These are phyloP conservation scores for Fusarium brachygibbosum DNA, from an alignment of 2,329 filamentous ascomycete genomes.

Conservation along the genomic window DNA sequence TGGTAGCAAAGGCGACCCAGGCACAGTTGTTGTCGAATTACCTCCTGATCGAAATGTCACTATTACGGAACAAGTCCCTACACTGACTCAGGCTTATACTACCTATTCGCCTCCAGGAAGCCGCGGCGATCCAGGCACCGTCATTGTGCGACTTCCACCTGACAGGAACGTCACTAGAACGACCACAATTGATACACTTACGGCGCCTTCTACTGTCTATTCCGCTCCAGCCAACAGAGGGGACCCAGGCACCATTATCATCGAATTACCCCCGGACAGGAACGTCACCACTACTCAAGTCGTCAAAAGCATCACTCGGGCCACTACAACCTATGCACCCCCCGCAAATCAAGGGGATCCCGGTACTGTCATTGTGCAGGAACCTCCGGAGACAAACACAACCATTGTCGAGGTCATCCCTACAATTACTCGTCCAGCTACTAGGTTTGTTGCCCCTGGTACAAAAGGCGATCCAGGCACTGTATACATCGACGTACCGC, in stretches of 20 bases:
- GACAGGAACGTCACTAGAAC: conserved; percentile 25
- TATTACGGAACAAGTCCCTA: conserved; percentile 6
- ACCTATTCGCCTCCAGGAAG: conserved; percentile 18
- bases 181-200: conserved; percentile 8
- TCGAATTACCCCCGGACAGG: conserved; percentile 25
- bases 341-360: conserved; percentile 25
- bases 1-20: conserved; percentile 16
- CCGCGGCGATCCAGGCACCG: conserved; percentile 21
- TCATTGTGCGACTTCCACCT: conserved; percentile 22
- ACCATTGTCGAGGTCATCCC: conserved; percentile 22
- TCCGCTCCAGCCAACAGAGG: conserved; percentile 16
- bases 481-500: conserved; percentile 28
- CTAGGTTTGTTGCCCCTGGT: conserved; percentile 12
- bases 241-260: conserved; percentile 26
- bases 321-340: conserved; percentile 13
- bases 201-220: conserved; percentile 16
- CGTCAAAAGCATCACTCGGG: conserved; percentile 5
- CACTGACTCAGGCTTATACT: conserved; percentile 12
- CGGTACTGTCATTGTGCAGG: conserved; percentile 29
- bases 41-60: conserved; percentile 26
- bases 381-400: conserved; percentile 22
- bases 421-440: conserved; percentile 23
- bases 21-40: conserved; percentile 26
- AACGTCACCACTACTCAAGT: conserved; percentile 25
- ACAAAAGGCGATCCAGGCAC: conserved; percentile 26